Evolutionary conservation across 2,329 filamentous ascomycete species (phyloP), one percentile per base, ranked within the genome.

Genomic region (Botrytis fragariae): DNA sequence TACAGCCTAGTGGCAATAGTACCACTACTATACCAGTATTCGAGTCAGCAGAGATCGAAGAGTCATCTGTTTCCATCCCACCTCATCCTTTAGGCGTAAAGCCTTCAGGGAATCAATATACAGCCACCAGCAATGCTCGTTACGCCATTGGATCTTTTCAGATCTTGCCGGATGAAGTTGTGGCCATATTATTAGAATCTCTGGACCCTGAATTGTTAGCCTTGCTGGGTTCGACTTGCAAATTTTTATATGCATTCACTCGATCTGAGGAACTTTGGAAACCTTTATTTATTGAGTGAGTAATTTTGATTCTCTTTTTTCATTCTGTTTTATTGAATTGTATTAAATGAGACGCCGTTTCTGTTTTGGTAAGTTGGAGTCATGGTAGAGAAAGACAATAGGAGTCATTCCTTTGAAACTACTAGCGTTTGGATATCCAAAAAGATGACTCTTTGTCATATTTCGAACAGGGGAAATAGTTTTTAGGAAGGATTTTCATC

Each of bases 221-320:
- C 72, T 83, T 83, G 12, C 84, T 98, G 60, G 93, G 94, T 14
- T 88, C 88, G 72, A 92, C 94, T 9, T 97, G 95, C 85, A 93
- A 90, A 81, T 94, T 93, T 71, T 84, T 98, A 25, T 95, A 94
- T 85, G 95, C 94, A 1, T 97, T 95, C 81, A 92, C 91, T 72
- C 87, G 91, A 68, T 89, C 89, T 65, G 95, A 98, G 76, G 95
- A 98, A 79, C 82, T 98, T 51, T 98, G 95, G 95, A 95, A 96
- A 82, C 83, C 90, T 29, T 82, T 97, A 32, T 97, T 95, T 79
- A 86, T 97, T 76, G 88, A 90, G 94, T 97, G 90, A 89, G 93
- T 90, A 69, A n/a, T 73, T 63, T 73, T 72, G 5, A 37, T 61
- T 61, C 20, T 61, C 20, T 48, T 65, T 48, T 45, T 32, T 39